Evolutionary conservation across 148 eudicot species (phyloP), one percentile per base, ranked within the genome.

Genomic region (Persicaria maculosa): DNA sequence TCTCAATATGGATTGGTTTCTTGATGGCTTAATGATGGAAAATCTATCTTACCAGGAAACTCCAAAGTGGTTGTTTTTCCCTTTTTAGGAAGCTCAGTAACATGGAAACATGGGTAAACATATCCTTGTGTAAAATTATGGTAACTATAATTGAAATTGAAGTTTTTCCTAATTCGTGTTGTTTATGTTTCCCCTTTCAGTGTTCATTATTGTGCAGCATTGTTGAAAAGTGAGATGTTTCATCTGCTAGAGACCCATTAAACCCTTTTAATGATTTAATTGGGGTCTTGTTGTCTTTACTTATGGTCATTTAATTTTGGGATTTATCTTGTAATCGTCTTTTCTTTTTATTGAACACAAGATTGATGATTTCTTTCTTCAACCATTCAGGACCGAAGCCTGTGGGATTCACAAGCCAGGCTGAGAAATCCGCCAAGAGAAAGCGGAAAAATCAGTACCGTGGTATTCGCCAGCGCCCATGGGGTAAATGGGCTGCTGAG

Each of bases 401-500:
- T 44, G 25, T 61, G 15, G 19, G n/a, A 12, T 57, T 55, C 69
- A 44, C 40, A 72, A 85, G 31, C 72, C 79, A 73, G 1, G 57
- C 44, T 9, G 81, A 77, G 47, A 75, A 81, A 25, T 48, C 71
- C 22, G 65, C 74, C 4, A 90, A 90, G 74, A 86, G 81, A 77
- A 91, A 83, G 83, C 82, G 96, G 76, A 92, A 92, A 75, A 92
- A 87, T 9, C 85, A 90, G 52, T 92, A 88, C 85, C 82, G 96
- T 22, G 97, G 97, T 62, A 92, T 92, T 48, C 77, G 97, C 80
- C 97, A 90, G 71, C 80, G 97, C 16, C 95, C 95, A 0, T 92
- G 97, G 97, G 97, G 97, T 0, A 92, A 92, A 92, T 92, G 93
- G 96, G 97, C 97, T 0, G 93, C 96, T 3, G 97, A 92, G 80